A percentile compares a stretch with the other conserved stretches of the same genome.
These are phyloP conservation scores for Pseudisothecium myosuroides DNA, from an alignment of 225 moss, liverwort and hornwort genomes.

Conservation along the genomic window DNA sequence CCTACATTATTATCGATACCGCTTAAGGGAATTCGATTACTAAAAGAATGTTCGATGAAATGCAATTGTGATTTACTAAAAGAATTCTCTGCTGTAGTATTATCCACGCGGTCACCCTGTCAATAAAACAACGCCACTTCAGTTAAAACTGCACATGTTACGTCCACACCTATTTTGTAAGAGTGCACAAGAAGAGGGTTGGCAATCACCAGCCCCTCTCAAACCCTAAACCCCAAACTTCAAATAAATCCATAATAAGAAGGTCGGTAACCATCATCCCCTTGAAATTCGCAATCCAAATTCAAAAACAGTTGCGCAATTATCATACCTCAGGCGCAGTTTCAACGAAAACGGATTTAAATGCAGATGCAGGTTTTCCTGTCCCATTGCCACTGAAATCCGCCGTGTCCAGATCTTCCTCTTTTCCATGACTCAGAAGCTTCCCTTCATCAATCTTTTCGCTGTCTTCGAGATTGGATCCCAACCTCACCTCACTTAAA, in stretches of 20 bases:
- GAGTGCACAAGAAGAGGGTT: not conserved
- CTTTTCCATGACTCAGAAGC: not conserved
- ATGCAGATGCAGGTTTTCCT: not conserved
- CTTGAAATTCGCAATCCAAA: not conserved
- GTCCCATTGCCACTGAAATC: not conserved
- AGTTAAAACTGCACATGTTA: not conserved
- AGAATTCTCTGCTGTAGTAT: not conserved
- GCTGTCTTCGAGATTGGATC: not conserved
- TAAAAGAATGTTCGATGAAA: conserved; percentile 8
- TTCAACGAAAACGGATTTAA: not conserved
- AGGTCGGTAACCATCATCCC: not conserved
- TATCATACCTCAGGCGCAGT: not conserved
- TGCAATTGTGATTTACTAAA: not conserved
- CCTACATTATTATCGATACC: not conserved
- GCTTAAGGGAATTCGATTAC: not conserved
- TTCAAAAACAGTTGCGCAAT: not conserved
- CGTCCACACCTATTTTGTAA: not conserved
- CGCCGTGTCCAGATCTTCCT: not conserved
- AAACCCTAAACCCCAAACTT: not conserved
- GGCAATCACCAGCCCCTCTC: not conserved
- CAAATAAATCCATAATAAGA: not conserved
- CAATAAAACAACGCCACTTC: not conserved
- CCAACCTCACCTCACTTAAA: not conserved
- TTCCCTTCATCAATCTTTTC: not conserved
- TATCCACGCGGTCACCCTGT: not conserved